Conservation (phyloP, 345 rosid genomes). For the Balakata baccata region DNA sequence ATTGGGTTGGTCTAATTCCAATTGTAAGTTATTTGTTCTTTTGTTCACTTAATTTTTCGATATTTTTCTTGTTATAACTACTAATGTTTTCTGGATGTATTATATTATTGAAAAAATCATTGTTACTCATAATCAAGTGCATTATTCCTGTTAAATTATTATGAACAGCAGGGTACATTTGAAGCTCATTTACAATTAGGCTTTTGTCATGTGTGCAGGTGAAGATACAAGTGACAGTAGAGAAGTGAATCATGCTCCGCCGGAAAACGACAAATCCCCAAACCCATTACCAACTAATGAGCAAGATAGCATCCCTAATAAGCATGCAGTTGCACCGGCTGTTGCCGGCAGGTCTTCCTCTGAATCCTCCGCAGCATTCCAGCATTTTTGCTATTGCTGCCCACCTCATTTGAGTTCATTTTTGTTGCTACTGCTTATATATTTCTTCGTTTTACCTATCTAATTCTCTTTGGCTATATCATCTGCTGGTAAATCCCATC, state of each 20-base stretch:
- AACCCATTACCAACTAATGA: conserved; percentile 33
- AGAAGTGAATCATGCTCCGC: conserved; percentile 15
- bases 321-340: conserved; percentile 27
- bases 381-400: conserved; percentile 8
- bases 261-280: conserved; percentile 20
- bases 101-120: background rate
- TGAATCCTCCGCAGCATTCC: conserved; percentile 18
- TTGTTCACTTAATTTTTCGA: background rate
- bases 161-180: background rate
- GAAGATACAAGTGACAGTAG: conserved; percentile 19
- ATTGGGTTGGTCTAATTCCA: conserved; percentile 42
- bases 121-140: no score
- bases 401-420: conserved; percentile 9
- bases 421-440: conserved; percentile 5
- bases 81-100: no score
- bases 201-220: conserved; percentile 22
- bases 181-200: background rate
- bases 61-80: background rate
- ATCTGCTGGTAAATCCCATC: conserved; percentile 22
- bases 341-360: conserved; percentile 18
- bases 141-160: no score
- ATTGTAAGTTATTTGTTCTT: conserved; percentile 29
- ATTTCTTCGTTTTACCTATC: background rate
- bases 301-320: conserved; percentile 26
- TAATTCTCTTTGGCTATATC: background rate